phyloP scores from a whole-genome alignment of 2,329 filamentous ascomycete species.

The Pestalotiopsis sp. region DNA sequence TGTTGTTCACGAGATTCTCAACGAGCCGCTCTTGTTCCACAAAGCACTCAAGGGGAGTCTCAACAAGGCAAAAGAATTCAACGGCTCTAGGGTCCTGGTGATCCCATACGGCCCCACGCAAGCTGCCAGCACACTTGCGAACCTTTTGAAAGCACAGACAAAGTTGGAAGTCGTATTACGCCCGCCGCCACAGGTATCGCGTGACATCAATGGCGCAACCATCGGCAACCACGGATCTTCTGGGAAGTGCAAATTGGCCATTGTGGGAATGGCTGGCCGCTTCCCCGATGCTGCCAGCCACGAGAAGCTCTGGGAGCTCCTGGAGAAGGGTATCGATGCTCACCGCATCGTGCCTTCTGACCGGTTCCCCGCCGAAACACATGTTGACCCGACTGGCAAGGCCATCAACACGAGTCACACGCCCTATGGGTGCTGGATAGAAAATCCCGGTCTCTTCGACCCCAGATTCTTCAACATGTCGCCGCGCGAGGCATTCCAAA shows the following conservation, averaged over 20 bases:
- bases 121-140: slow-evolving; percentile 47
- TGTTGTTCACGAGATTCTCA: slow-evolving; percentile 51
- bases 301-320: slow-evolving; percentile 74
- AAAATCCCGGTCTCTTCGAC: slow-evolving; percentile 77
- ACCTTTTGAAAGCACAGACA: slow-evolving; percentile 42
- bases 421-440: slow-evolving; percentile 73
- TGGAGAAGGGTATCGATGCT: slow-evolving; percentile 75
- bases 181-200: slow-evolving; percentile 34
- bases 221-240: slow-evolving; percentile 50
- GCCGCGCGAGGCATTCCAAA: slow-evolving; percentile 76
- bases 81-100: slow-evolving; percentile 43
- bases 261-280: slow-evolving; percentile 80
- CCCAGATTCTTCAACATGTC: slow-evolving; percentile 90
- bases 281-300: slow-evolving; percentile 74
- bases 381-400: slow-evolving; percentile 73
- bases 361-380: slow-evolving; percentile 72
- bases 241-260: slow-evolving; percentile 72
- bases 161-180: slow-evolving; percentile 44
- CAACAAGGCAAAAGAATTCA: slow-evolving; percentile 40
- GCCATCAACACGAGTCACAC: slow-evolving; percentile 76
- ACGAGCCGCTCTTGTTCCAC: slow-evolving; percentile 48
- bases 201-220: slow-evolving; percentile 32
- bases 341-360: slow-evolving; percentile 68
- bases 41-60: slow-evolving; percentile 51
- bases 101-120: slow-evolving; percentile 53